Base-by-base conservation (phyloP, 306 rosid species). In the Phaseolus lunatus region DNA sequence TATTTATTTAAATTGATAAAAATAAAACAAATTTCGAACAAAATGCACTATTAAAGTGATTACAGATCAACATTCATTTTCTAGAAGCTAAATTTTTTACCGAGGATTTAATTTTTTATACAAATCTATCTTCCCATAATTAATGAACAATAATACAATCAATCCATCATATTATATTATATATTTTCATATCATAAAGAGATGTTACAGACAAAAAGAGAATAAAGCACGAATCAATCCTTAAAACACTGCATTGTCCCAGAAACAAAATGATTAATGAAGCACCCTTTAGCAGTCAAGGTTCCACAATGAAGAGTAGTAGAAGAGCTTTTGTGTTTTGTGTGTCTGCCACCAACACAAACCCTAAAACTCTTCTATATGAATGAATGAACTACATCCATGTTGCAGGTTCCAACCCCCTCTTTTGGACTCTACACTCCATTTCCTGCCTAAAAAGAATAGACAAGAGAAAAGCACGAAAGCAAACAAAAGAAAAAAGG, bases 281-380 rank as follows among this genome's bases (percentile, higher is more conserved):
- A 77, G 80, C 35, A 5, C 4, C 10, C 69, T 73, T 83, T 67
- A 62, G 74, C 64, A 64, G 80, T 76, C 39, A 80, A 80, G 68
- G 79, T 71, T 82, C 29, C 81, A 79, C 81, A 75, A 3, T 47
- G 27, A 75, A 69, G 81, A 59, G 64, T 35, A 2, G 26, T 12
- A 50, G 41, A 71, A 49, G 70, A 86, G 86, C 83, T 84, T 86
- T 91, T 9, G 86, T 39, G 78, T 86, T 33, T 77, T 76, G 70
- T 70, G 73, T 84, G 90, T 81, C 94, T 85, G 94, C 96, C 96
- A 85, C 83, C 70, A 47, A 1, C 66, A 74, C 68, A 81, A 86
- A 78, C 84, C 75, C 84, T 48, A 19, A 24, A 73, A 69, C 58
- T 70, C 75, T 63, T 76, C 37, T 72, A 15, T 70, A 41, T 66